Percentiles rank a stretch among this genome's conserved stretches.
phyloP scores from a whole-genome alignment of 495 filamentous ascomycete genomes.

The Aspergillus carlsbadensis region DNA sequence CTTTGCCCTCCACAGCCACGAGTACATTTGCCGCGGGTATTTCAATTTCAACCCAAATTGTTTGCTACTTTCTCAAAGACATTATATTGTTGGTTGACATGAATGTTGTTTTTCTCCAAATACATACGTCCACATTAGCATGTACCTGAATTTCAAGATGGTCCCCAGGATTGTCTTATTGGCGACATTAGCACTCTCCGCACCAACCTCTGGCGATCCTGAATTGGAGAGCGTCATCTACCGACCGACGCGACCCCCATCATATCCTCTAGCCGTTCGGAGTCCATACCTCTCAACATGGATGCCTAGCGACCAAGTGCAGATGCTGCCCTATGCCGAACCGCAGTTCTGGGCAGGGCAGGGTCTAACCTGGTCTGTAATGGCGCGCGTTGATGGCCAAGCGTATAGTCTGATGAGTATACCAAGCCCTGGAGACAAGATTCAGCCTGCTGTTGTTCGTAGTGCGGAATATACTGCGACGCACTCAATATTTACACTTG shows the following conservation, averaged over 20 bases:
- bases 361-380: constrained; percentile 45
- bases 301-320: constrained; percentile 19
- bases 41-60: too few species aligned
- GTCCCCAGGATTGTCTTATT: constrained; percentile 26
- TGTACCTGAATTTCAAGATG: constrained; percentile 25
- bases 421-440: constrained; percentile 23
- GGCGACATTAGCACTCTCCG: constrained; percentile 22
- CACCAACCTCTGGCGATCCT: constrained; percentile 13
- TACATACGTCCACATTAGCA: constrained; percentile 27
- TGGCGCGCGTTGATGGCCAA: constrained; percentile 47
- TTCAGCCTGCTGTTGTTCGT: constrained; percentile 36
- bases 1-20: constrained; percentile 3
- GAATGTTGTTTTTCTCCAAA: too few species aligned
- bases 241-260: constrained; percentile 38
- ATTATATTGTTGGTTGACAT: too few species aligned
- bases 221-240: constrained; percentile 14
- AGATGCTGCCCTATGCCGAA: constrained; percentile 37
- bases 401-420: constrained; percentile 51
- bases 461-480: constrained; percentile 46
- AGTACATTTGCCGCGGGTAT: too few species aligned
- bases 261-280: constrained; percentile 49
- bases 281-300: constrained; percentile 43
- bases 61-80: too few species aligned
- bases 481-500: constrained; percentile 43
- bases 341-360: constrained; percentile 53